Conservation (phyloP, 257 asterid species). For the Salvia rosmarinus region DNA sequence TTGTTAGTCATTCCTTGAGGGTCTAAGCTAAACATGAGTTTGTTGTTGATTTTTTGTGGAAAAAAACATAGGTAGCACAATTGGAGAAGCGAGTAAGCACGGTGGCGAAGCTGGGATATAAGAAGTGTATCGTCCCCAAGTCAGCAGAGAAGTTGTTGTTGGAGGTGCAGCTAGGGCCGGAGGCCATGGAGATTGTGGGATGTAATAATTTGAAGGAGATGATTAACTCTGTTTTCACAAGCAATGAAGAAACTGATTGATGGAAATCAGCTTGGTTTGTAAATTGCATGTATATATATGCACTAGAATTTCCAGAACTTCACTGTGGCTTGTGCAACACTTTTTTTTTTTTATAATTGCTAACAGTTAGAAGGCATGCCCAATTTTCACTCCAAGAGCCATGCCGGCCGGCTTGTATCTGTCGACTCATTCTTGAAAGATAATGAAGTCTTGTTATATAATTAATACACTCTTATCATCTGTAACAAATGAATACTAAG, state of each 20-base stretch:
- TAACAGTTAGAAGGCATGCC: not conserved
- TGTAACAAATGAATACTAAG: slow-evolving; percentile 33
- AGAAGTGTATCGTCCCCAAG: slow-evolving; percentile 74
- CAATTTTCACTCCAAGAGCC: slow-evolving; percentile 5
- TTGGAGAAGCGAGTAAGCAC: slow-evolving; percentile 81
- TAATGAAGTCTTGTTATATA: slow-evolving; percentile 40
- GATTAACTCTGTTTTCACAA: slow-evolving; percentile 70
- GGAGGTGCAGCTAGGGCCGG: slow-evolving; percentile 34
- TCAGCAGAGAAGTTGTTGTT: slow-evolving; percentile 54
- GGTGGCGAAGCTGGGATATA: slow-evolving; percentile 79
- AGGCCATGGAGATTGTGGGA: slow-evolving; percentile 66
- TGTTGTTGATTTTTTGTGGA: too few relatives aligned
- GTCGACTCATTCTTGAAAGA: not conserved
- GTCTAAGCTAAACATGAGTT: too few relatives aligned
- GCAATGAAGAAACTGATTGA: slow-evolving; percentile 31
- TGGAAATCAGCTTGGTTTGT: not conserved
- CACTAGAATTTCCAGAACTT: not conserved
- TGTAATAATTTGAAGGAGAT: slow-evolving; percentile 82
- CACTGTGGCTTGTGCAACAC: not conserved
- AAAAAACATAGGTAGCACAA: slow-evolving; percentile 65
- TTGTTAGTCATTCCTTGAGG: not conserved
- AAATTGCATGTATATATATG: not conserved
- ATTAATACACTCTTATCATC: slow-evolving; percentile 23
- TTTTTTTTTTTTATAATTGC: not conserved
- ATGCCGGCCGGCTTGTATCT: not conserved